A percentile compares a stretch with the other conserved stretches of the same genome.
Conservation (phyloP, 352 stramenopile genomes). For the Phytopythium kandeliae region DNA sequence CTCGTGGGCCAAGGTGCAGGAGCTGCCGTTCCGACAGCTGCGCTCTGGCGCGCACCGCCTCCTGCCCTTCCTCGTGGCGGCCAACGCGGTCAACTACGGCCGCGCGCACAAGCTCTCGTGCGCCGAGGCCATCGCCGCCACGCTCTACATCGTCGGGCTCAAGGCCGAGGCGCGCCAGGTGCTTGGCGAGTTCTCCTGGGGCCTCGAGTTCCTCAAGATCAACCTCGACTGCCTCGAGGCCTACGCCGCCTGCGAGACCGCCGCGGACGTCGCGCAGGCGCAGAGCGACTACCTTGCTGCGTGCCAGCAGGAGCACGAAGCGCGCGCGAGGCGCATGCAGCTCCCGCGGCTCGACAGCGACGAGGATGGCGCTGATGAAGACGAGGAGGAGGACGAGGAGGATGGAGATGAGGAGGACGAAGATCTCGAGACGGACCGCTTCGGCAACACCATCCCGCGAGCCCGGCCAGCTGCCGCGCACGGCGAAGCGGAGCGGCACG, state of each 20-base stretch:
- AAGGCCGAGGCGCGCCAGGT: slow-evolving; percentile 85
- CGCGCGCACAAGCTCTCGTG: slow-evolving; percentile 94
- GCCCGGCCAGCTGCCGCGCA: slow-evolving; percentile 6
- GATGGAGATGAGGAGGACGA: slow-evolving; percentile 17
- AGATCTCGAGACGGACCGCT: slow-evolving; percentile 23
- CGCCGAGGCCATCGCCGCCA: slow-evolving; percentile 96
- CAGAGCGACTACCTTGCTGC: slow-evolving; percentile 69
- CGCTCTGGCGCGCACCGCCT: slow-evolving; percentile 92
- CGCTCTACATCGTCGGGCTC: slow-evolving; percentile 96
- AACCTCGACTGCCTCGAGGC: slow-evolving; percentile 92
- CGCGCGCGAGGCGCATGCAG: slow-evolving; percentile 42
- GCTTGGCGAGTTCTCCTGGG: slow-evolving; percentile 93
- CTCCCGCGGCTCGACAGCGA: slow-evolving; percentile 60
- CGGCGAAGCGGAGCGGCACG: no score
- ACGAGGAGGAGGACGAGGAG: slow-evolving; percentile 24
- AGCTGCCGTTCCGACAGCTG: slow-evolving; percentile 95
- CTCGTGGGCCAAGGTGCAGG: slow-evolving; percentile 95
- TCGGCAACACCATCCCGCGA: slow-evolving; percentile 22
- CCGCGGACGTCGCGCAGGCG: slow-evolving; percentile 64
- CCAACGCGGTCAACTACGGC: slow-evolving; percentile 99
- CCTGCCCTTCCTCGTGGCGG: slow-evolving; percentile 96
- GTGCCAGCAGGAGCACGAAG: slow-evolving; percentile 57
- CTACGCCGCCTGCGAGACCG: slow-evolving; percentile 72
- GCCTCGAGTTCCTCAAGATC: slow-evolving; percentile 91
- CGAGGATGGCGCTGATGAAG: slow-evolving; percentile 43